Base-by-base conservation (phyloP, 2,329 filamentous ascomycete genomes). In the Fusarium protoensiforme region DNA sequence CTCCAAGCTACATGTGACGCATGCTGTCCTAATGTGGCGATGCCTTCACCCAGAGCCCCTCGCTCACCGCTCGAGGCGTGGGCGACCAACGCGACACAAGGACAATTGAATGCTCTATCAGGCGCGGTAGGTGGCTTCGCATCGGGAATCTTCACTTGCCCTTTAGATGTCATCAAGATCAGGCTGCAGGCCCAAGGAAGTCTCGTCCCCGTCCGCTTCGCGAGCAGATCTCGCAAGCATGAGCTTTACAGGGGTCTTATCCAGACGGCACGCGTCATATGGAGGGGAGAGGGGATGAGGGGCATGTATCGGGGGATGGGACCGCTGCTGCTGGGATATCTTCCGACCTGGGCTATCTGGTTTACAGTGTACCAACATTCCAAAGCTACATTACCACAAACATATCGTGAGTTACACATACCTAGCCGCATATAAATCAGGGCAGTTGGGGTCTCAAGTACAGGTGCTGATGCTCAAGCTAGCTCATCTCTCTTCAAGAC, bases 101-200 rank as follows among this genome's bases (percentile, higher is more conserved):
- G 88, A 18, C 87, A 89, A 71, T 90, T 98, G 80, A 94, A 96
- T 81, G 94, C 94, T 69, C 87, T 98, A 60, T 92, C 94, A 46
- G 96, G 96, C 53, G 95, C 95, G 39, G 87, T 93, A 63, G 95
- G 95, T 56, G 96, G 96, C 51, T 93, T 98, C 77, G 94, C 94
- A 13, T 97, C 95, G 4, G 96, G 96, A 43, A 90, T 98, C 63
- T 93, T 98, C 71, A 98, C 96, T 54, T 98, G 96, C 81, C 96
- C 96, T 48, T 91, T 99, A 72, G 96, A 99, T 86, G 96, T 99
- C 67, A 98, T 98, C 84, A 98, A 99, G 86, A 98, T 96, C 38
- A 98, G 98, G 83, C 85, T 99, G 69, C 96, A 99, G 82, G 95
- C 95, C 18, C 96, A 98, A 81, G 95, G 96, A 69, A 93, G 94